Base-by-base conservation (phyloP, 306 rosid genomes). In the Clitoria ternatea region DNA sequence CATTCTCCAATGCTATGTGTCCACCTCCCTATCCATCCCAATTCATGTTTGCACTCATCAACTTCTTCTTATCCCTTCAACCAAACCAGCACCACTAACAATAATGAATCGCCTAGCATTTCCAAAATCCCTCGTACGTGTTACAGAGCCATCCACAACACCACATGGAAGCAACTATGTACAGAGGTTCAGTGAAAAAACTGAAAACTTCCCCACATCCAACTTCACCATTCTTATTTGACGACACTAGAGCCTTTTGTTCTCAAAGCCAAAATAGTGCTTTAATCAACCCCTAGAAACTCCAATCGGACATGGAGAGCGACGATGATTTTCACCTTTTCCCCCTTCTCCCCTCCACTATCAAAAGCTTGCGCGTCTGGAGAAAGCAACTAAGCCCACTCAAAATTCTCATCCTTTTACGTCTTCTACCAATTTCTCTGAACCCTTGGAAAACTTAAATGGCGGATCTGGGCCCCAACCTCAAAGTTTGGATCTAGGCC, bases 301-400 rank as follows among this genome's bases (percentile, higher is more conserved):
- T 37, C 71, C 56, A 26, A 19, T 43, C 44, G 17, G 76, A 77
- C n/a, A 94, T 94, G 98, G 99, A 89, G 7, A 87, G 90, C 68
- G 99, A 94, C 69, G 96, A 86, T 22, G 97, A 89, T 27, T 73
- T 80, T 44, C 77, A 83, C 72, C 76, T 73, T 0, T 52, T 72
- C 82, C 85, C 40, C 72, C 90, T 33, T 77, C 92, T 52, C 86
- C 89, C 11, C 81, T 83, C 39, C 70, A 49, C 3, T 57, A 73
- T 42, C 83, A 81, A 66, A 87, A 83, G 80, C 80, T 94, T 40
- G 91, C 87, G 91, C 96, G 97, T 10, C 35, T 91, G 82, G 91
- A 86, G 87, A 94, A 89, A 69, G 91, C 85, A 35, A 40, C 75
- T 53, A 79, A 61, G 73, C 86, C 56, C 52, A 64, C 87, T 18